Evolutionary conservation across 163 green algal species (phyloP).

Genomic region (Chloroidium sp.): DNA sequence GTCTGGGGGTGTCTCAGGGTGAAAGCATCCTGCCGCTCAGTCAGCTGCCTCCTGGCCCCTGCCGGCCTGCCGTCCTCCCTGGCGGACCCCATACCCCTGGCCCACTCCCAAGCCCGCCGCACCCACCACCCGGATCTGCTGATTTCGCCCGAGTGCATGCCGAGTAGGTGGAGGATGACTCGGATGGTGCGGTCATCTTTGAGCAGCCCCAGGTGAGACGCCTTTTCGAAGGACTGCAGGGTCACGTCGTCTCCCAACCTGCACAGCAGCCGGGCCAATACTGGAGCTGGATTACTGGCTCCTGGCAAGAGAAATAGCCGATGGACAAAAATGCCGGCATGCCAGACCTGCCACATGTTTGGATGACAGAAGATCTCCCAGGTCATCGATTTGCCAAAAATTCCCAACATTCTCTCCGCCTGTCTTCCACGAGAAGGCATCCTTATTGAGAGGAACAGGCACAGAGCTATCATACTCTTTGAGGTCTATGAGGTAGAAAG

Average conservation of each 20-base stretch:
- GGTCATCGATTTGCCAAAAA: neutral
- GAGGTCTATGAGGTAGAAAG: neutral
- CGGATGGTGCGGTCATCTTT: neutral
- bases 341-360: neutral
- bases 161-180: too few species aligned
- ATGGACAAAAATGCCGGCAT: neutral
- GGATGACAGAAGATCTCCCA: neutral
- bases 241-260: constrained; percentile 1
- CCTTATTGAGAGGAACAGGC: neutral
- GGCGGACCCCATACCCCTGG: too few species aligned
- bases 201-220: constrained; percentile 1
- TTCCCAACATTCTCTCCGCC: neutral
- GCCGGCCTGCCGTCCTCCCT: too few species aligned
- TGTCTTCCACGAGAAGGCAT: neutral
- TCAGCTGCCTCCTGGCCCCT: too few species aligned
- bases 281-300: neutral
- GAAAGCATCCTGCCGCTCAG: too few species aligned
- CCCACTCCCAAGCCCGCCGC: too few species aligned
- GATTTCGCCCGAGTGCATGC: too few species aligned
- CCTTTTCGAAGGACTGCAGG: neutral
- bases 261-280: neutral
- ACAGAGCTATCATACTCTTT: neutral
- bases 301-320: neutral
- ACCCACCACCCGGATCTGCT: too few species aligned
- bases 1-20: too few species aligned